A percentile compares a stretch with the other conserved stretches of the same genome.
Conservation (phyloP, 148 eudicot species). For the Talinum fruticosum region DNA sequence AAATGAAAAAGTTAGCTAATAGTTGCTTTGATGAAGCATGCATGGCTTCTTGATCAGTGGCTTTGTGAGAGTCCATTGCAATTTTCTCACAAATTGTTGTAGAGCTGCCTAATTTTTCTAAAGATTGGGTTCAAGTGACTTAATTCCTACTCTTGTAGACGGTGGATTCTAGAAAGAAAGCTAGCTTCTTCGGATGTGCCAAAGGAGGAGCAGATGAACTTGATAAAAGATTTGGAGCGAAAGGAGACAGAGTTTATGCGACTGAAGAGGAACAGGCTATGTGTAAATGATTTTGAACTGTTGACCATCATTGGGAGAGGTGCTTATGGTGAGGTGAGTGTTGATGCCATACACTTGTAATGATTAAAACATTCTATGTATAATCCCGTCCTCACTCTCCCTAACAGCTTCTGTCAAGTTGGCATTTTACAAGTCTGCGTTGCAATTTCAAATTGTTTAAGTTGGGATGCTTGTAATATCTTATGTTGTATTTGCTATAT, state of each 20-base stretch:
- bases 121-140: background rate
- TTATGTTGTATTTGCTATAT: background rate
- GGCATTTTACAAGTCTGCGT: constrained; percentile 1
- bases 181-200: constrained; percentile 94
- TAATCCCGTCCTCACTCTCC: background rate
- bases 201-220: constrained; percentile 79
- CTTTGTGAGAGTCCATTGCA: background rate
- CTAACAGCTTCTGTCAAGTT: background rate
- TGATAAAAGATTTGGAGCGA: constrained; percentile 86
- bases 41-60: constrained; percentile 5
- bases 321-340: constrained; percentile 95
- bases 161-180: constrained; percentile 78
- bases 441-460: background rate
- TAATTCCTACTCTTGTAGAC: constrained; percentile 47
- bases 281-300: constrained; percentile 91
- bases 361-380: background rate
- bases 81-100: constrained; percentile 2
- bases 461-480: background rate
- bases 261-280: constrained; percentile 83
- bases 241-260: constrained; percentile 96
- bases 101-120: background rate
- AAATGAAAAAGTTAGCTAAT: background rate
- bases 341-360: background rate
- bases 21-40: background rate
- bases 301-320: constrained; percentile 94